A percentile compares a stretch with the other conserved stretches of the same genome.
Conservation (phyloP, 1,284 basidiomycete genomes). For the Cutaneotrichosporon sp. region DNA sequence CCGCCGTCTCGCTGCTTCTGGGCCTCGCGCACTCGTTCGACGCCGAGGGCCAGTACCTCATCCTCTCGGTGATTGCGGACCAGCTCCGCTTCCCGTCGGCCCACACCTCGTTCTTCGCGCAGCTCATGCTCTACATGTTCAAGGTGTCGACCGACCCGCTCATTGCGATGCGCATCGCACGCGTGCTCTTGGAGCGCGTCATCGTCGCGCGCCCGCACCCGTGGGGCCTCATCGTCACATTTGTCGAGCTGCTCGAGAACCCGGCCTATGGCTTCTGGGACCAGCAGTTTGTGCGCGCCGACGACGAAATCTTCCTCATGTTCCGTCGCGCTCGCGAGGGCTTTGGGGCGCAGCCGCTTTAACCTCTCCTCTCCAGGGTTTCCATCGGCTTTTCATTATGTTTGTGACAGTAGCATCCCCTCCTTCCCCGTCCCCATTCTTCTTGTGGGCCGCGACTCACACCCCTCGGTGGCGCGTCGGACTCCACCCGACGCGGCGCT, state of each 20-base stretch:
- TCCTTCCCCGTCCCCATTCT: not conserved
- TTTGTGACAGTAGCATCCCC: constrained; percentile 33
- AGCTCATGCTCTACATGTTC: constrained; percentile 83
- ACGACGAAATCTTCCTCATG: constrained; percentile 48
- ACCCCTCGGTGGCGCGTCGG: constrained; percentile 6
- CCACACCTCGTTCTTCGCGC: constrained; percentile 96
- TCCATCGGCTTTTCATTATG: constrained; percentile 19
- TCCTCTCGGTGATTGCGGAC: constrained; percentile 84
- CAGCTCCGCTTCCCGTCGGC: constrained; percentile 94
- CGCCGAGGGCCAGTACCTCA: constrained; percentile 90
- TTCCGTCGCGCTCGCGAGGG: constrained; percentile 38
- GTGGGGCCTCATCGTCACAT: constrained; percentile 92
- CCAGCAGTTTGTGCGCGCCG: constrained; percentile 49
- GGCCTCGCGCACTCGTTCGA: constrained; percentile 81
- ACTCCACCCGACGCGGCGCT: constrained; percentile 1
- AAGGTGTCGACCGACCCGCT: constrained; percentile 27
- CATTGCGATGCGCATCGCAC: constrained; percentile 86
- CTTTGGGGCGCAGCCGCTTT: constrained; percentile 26
- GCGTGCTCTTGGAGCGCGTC: constrained; percentile 88
- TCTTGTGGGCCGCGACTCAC: constrained; percentile 1
- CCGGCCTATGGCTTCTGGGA: constrained; percentile 52
- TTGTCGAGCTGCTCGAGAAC: constrained; percentile 67
- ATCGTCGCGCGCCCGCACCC: constrained; percentile 92
- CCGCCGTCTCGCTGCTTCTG: constrained; percentile 76
- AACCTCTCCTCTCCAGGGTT: constrained; percentile 14